Conservation (phyloP, 257 asterid species). For the Apocynum venetum region DNA sequence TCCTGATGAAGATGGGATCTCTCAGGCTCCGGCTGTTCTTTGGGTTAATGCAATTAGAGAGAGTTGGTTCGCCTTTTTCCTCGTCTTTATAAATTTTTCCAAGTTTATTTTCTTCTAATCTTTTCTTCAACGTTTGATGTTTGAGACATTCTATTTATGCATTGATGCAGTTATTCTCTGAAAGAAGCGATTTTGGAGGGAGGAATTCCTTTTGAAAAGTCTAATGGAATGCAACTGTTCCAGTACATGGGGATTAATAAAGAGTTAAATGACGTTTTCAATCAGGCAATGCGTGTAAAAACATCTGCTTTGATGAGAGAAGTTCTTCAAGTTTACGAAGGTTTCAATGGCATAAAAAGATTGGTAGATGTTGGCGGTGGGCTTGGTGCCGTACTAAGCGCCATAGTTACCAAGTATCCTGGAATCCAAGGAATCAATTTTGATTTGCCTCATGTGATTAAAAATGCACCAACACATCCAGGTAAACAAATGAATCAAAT, state of each 20-base stretch:
- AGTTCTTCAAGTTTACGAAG: constrained; percentile 30
- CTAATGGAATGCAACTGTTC: constrained; percentile 10
- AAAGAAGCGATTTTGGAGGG: constrained; percentile 20
- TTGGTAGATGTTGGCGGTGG: constrained; percentile 61
- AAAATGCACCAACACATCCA: constrained; percentile 29
- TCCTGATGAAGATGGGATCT: constrained; percentile 29
- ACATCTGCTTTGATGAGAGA: not conserved
- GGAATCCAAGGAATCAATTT: constrained; percentile 39
- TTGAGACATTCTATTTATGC: too few species aligned
- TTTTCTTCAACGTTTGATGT: too few species aligned
- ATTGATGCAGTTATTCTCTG: constrained; percentile 4
- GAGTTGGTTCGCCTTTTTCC: not conserved
- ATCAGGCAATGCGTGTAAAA: constrained; percentile 6
- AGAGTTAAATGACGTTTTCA: constrained; percentile 24
- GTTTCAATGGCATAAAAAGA: constrained; percentile 31
- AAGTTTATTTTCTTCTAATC: too few species aligned
- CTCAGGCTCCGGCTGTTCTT: constrained; percentile 24
- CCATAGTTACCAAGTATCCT: constrained; percentile 33
- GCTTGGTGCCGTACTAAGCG: constrained; percentile 29
- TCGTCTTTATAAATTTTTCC: too few species aligned
- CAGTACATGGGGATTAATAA: constrained; percentile 11
- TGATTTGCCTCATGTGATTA: constrained; percentile 39
- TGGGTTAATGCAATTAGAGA: not conserved
- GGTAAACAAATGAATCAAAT: not conserved
- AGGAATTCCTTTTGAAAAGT: constrained; percentile 19